Evolutionary conservation across 495 filamentous ascomycete species (phyloP).

Genomic region (Penicillium paxilli): DNA sequence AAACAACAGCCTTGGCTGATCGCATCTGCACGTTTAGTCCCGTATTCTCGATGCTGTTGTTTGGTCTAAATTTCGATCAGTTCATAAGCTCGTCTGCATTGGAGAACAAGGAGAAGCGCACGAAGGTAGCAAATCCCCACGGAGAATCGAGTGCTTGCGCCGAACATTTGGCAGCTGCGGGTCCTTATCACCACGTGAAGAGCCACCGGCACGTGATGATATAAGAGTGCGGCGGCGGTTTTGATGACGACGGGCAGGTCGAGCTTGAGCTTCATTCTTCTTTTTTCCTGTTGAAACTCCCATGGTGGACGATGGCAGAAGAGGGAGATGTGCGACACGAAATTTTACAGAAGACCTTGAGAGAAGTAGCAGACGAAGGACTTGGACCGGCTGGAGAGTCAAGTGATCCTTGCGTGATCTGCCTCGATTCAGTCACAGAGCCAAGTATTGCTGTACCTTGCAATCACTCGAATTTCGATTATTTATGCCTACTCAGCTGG

Average conservation of each 20-base stretch:
- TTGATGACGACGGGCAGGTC: no score
- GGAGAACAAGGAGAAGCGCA: background rate
- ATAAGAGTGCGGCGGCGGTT: background rate
- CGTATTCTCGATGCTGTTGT: background rate
- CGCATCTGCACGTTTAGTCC: constrained; percentile 22
- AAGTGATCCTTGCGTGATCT: constrained; percentile 55
- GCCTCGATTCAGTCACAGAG: constrained; percentile 73
- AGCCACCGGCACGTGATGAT: background rate
- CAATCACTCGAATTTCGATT: constrained; percentile 79
- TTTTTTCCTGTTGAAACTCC: constrained; percentile 1
- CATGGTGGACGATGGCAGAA: constrained; percentile 11
- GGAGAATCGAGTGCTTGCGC: background rate
- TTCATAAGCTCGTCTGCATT: constrained; percentile 6
- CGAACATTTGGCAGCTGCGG: background rate
- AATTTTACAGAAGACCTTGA: constrained; percentile 45
- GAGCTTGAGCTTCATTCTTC: no score
- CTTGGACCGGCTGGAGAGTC: constrained; percentile 23
- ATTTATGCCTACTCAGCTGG: constrained; percentile 82
- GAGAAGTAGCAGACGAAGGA: constrained; percentile 41
- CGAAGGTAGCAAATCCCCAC: background rate
- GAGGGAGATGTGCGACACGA: constrained; percentile 43
- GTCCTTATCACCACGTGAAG: background rate
- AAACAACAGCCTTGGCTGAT: constrained; percentile 43
- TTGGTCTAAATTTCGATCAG: constrained; percentile 1
- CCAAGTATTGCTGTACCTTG: constrained; percentile 71